These are phyloP conservation scores for Puccinia hordei DNA, from an alignment of 1,284 basidiomycete genomes.

Conservation along the genomic window DNA sequence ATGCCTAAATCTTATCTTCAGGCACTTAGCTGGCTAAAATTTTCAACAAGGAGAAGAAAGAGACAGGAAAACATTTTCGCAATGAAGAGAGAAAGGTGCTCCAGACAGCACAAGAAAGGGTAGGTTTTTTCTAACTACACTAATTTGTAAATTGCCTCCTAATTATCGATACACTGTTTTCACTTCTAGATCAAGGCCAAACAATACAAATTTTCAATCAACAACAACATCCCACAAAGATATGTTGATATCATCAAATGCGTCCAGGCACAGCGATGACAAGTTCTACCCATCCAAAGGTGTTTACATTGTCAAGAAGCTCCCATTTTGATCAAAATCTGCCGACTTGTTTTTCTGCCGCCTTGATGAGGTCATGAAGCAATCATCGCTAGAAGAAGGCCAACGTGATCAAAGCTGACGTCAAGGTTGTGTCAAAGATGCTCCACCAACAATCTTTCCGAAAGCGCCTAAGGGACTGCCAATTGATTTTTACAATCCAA, in stretches of 20 bases:
- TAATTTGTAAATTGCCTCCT: too few relatives aligned
- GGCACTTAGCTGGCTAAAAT: conserved; percentile 4
- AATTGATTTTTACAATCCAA: conserved; percentile 23
- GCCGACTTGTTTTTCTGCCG: neutral
- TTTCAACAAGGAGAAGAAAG: conserved; percentile 15
- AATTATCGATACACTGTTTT: too few relatives aligned
- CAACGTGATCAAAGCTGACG: neutral
- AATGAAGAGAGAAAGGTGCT: conserved; percentile 12
- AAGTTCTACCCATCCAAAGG: neutral
- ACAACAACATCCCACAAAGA: conserved; percentile 11
- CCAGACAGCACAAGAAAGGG: neutral
- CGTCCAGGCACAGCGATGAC: conserved; percentile 33
- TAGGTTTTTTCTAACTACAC: conserved; percentile 10
- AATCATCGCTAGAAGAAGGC: neutral
- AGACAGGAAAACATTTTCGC: conserved; percentile 3
- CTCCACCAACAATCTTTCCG: neutral
- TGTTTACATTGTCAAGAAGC: too few relatives aligned
- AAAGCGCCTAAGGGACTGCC: conserved; percentile 24
- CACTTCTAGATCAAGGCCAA: neutral
- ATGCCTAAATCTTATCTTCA: too few relatives aligned
- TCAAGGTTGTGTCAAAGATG: neutral
- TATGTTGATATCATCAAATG: neutral
- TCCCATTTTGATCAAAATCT: neutral
- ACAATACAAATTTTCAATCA: conserved; percentile 8
- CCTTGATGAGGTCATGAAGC: neutral